These are phyloP conservation scores for Sphagnum magellanicum DNA, from an alignment of 228 moss, liverwort and hornwort species.

Conservation along the genomic window DNA sequence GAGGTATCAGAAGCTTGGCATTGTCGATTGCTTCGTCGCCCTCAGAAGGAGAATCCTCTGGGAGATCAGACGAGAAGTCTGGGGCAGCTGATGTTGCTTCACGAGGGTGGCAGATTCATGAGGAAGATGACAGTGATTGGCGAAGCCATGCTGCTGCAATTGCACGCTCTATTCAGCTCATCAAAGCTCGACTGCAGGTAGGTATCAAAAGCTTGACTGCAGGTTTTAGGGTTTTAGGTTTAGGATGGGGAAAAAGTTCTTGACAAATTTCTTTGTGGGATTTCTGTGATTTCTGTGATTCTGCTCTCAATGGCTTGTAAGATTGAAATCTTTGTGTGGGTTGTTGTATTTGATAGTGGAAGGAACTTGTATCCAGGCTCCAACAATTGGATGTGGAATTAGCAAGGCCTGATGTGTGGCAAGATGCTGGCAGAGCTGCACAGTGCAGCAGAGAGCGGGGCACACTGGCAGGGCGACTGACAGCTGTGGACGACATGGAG, in stretches of 20 bases:
- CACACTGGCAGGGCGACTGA: constrained; percentile 59
- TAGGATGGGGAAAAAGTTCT: no score
- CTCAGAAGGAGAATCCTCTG: no score
- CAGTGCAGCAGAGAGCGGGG: constrained; percentile 87
- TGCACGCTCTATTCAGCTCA: constrained; percentile 81
- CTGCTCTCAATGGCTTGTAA: no score
- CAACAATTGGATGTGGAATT: constrained; percentile 64
- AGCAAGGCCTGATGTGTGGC: constrained; percentile 70
- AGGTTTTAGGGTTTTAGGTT: constrained; percentile 4
- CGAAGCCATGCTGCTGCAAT: constrained; percentile 89
- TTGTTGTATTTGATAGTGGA: constrained; percentile 43
- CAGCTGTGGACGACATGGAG: constrained; percentile 66
- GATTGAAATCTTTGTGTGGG: background rate
- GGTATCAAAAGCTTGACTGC: background rate
- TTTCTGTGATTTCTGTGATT: no score
- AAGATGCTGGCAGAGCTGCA: constrained; percentile 63
- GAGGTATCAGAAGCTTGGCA: no score
- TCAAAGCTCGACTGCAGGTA: constrained; percentile 84
- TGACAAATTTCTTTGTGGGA: no score
- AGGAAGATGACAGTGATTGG: constrained; percentile 88
- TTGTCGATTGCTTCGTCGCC: no score
- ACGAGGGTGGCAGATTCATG: constrained; percentile 78
- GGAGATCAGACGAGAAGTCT: background rate
- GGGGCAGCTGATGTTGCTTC: constrained; percentile 61
- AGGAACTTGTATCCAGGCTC: constrained; percentile 59